Conservation (phyloP, 805 yeast species). For the Jamesozyma spencerorum region DNA sequence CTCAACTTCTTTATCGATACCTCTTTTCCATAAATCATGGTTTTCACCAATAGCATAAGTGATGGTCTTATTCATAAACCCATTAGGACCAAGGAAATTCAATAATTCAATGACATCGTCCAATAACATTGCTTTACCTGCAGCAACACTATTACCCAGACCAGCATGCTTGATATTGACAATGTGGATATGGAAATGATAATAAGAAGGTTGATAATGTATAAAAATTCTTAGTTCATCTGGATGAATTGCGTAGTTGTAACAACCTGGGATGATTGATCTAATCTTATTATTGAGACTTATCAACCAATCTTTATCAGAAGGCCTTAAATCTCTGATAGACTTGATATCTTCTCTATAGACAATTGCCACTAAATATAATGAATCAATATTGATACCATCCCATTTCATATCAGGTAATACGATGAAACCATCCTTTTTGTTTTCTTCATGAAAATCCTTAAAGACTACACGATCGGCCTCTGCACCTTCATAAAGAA, state of each 20-base stretch:
- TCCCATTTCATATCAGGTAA: slow-evolving; percentile 98
- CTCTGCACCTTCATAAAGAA: slow-evolving; percentile 73
- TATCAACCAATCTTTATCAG: slow-evolving; percentile 52
- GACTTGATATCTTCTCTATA: slow-evolving; percentile 59
- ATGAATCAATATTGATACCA: slow-evolving; percentile 51
- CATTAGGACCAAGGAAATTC: slow-evolving; percentile 42
- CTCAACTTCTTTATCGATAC: slow-evolving; percentile 21
- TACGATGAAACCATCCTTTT: slow-evolving; percentile 52
- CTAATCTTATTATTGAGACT: slow-evolving; percentile 38
- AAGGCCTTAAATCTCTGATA: slow-evolving; percentile 58
- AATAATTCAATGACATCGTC: slow-evolving; percentile 77
- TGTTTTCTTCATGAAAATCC: slow-evolving; percentile 41
- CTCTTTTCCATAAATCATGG: slow-evolving; percentile 59
- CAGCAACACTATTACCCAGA: slow-evolving; percentile 53
- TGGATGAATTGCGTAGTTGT: slow-evolving; percentile 33
- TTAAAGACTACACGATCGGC: slow-evolving; percentile 68
- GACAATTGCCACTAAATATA: slow-evolving; percentile 73
- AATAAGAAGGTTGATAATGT: slow-evolving; percentile 94
- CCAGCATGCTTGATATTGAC: slow-evolving; percentile 68
- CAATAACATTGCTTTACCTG: slow-evolving; percentile 73
- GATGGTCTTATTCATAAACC: slow-evolving; percentile 49
- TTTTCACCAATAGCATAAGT: slow-evolving; percentile 66
- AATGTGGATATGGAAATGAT: slow-evolving; percentile 89
- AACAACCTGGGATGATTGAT: slow-evolving; percentile 39
- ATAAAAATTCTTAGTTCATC: slow-evolving; percentile 68